Percentiles rank a stretch among this genome's conserved stretches.
These are phyloP conservation scores for Pseudocercospora ulei DNA, from an alignment of 2,329 filamentous ascomycete species.

Conservation along the genomic window DNA sequence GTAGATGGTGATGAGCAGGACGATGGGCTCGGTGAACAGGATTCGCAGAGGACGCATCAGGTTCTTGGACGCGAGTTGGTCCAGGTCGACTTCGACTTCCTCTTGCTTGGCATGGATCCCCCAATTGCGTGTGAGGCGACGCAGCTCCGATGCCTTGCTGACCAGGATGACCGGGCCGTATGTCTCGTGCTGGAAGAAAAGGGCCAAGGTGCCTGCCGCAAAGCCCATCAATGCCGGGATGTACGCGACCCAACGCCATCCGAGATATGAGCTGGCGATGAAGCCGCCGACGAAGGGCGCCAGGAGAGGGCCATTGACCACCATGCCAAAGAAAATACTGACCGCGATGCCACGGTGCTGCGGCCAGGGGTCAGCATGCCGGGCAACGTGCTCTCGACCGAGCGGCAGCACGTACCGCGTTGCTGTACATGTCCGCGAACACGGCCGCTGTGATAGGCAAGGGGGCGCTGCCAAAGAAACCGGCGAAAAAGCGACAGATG, in stretches of 20 bases:
- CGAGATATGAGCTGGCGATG: conserved; percentile 36
- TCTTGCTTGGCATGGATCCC: conserved; percentile 46
- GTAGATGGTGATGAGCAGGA: conserved; percentile 42
- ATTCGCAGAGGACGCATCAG: conserved; percentile 40
- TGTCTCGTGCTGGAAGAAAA: conserved; percentile 37
- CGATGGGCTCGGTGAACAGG: conserved; percentile 44
- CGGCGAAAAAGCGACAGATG: conserved; percentile 26
- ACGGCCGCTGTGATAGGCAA: conserved; percentile 40
- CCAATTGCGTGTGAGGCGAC: conserved; percentile 37
- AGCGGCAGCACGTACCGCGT: conserved; percentile 14
- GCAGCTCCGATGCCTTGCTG: conserved; percentile 35
- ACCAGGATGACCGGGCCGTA: conserved; percentile 38
- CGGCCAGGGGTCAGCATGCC: not conserved
- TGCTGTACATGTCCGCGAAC: conserved; percentile 39
- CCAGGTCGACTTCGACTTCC: conserved; percentile 35
- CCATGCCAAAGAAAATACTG: conserved; percentile 34
- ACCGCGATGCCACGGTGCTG: conserved; percentile 35
- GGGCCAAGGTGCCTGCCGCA: conserved; percentile 24
- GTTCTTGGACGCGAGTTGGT: conserved; percentile 35
- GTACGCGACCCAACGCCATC: conserved; percentile 41
- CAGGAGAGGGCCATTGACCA: conserved; percentile 37
- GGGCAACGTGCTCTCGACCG: not conserved
- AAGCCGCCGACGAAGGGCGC: conserved; percentile 39
- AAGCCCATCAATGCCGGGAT: conserved; percentile 39
- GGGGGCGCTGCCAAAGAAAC: conserved; percentile 40